Evolutionary conservation across 2,329 filamentous ascomycete genomes (phyloP).

Genomic region (Fusarium domesticum): DNA sequence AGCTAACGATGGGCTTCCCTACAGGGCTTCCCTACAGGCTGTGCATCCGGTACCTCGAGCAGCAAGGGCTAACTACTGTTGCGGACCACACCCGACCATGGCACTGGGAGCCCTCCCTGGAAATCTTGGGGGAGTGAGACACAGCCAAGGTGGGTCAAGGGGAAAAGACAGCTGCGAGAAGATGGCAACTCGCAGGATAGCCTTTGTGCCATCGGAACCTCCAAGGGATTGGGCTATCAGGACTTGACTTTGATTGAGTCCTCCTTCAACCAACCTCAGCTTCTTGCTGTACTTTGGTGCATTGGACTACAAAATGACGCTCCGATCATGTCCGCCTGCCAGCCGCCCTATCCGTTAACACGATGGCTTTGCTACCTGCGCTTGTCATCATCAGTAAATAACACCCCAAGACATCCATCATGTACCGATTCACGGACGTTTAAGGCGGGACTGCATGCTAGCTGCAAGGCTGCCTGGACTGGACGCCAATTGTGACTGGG

Average conservation of each 20-base stretch:
- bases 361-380: too few species aligned
- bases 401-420: neutral
- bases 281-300: neutral
- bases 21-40: neutral
- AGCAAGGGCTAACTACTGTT: slow-evolving; percentile 12
- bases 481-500: slow-evolving; percentile 4
- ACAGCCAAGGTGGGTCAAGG: neutral
- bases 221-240: too few species aligned
- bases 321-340: too few species aligned
- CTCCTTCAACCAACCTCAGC: neutral
- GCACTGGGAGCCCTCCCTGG: slow-evolving; percentile 19
- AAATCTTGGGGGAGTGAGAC: too few species aligned
- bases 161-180: neutral
- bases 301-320: too few species aligned
- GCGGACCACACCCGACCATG: slow-evolving; percentile 13
- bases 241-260: neutral
- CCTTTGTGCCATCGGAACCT: too few species aligned
- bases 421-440: neutral
- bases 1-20: too few species aligned
- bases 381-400: too few species aligned
- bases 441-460: neutral
- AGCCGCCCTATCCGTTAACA: neutral
- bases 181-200: neutral
- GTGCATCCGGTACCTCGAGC: slow-evolving; percentile 7
- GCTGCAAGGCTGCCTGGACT: neutral